A percentile compares a stretch with the other conserved stretches of the same genome.
These are phyloP conservation scores for Periglandula ipomoeae DNA, from an alignment of 2,329 filamentous ascomycete genomes.

Conservation along the genomic window DNA sequence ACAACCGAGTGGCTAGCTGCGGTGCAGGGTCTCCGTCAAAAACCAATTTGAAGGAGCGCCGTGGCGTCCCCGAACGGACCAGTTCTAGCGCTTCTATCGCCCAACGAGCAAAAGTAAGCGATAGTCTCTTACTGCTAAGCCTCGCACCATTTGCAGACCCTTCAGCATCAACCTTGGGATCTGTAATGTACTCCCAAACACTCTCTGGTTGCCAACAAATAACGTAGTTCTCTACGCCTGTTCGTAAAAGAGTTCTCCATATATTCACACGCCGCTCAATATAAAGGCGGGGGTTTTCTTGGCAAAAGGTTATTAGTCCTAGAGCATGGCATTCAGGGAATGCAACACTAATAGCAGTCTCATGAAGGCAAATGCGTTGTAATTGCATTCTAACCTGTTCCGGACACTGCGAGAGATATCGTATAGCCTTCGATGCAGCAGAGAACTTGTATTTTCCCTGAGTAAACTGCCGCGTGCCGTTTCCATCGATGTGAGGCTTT, in stretches of 20 bases:
- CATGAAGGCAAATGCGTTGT: background rate
- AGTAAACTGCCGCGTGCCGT: background rate
- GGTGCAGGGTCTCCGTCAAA: background rate
- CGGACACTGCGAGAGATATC: background rate
- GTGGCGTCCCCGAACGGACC: background rate
- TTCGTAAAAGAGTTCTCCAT: background rate
- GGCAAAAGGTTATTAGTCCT: background rate
- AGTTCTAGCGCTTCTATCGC: background rate
- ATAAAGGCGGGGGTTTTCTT: background rate
- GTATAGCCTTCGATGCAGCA: background rate
- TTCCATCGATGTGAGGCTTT: background rate
- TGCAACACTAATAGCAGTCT: background rate
- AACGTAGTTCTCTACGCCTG: background rate
- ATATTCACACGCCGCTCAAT: background rate
- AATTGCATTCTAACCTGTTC: background rate
- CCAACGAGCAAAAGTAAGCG: background rate
- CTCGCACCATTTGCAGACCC: background rate
- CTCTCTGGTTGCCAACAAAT: background rate
- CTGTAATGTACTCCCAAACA: background rate
- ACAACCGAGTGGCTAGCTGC: background rate
- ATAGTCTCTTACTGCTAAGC: background rate
- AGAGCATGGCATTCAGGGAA: background rate
- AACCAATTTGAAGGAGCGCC: background rate
- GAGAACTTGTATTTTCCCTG: background rate
- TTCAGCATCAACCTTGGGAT: background rate